Base-by-base conservation (phyloP, 2,329 filamentous ascomycete genomes). In the Elsinoe ampelina region DNA sequence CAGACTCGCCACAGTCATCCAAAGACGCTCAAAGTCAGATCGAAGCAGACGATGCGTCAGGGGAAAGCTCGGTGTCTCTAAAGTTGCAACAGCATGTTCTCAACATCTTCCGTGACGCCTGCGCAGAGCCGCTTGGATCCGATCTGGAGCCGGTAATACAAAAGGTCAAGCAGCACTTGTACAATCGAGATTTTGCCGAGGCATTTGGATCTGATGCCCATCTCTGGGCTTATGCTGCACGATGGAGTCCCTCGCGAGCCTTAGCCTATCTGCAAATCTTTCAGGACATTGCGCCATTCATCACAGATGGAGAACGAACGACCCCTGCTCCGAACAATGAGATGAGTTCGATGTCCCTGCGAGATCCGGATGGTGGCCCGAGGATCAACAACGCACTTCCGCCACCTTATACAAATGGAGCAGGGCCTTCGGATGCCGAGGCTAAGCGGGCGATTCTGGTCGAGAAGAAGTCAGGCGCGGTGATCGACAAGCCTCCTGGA, bases 181-280 rank as follows among this genome's bases (percentile, higher is more conserved):
- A 86, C 69, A 84, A 87, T 58, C 82, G 93, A 32, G 88, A 97
- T 68, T 97, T 97, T 71, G 77, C 78, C 11, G 73, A 76, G 13
- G 92, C 92, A 0, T 98, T 97, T 72, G 83, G 83, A 0, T 77
- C 77, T 45, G 77, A 82, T 57, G 82, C 86, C 43, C 80, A 85
- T 63, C 78, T 96, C 15, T 82, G 86, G 59, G 87, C 86, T 8
- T 98, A 98, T 74, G 89, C 89, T 7, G 81, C 89, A 55, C 77
- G 93, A 64, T 98, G 92, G 91, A 95, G 90, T 70, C 88, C 92
- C 1, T 86, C 87, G 54, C 79, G 93, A 55, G 87, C 90, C 0
- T 73, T 97, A 54, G 89, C 85, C 61, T 97, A 97, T 71, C 76
- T 82, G n/a, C 74, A 78, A n/a, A 67, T 84, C 13, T 76, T 85